phyloP scores from a whole-genome alignment of 495 filamentous ascomycete genomes.

The Podospora pseudocomata region DNA sequence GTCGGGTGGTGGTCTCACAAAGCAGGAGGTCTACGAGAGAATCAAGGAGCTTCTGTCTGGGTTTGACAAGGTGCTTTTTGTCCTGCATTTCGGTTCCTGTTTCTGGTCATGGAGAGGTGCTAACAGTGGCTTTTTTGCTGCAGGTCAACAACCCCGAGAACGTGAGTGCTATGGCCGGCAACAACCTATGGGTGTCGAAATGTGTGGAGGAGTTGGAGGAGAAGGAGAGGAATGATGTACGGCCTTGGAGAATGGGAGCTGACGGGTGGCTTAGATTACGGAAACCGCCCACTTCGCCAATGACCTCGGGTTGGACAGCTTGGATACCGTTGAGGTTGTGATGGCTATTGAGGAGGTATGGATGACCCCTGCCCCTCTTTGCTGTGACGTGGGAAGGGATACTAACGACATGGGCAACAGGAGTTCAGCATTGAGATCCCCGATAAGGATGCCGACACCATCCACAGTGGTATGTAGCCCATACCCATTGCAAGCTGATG shows the following conservation, averaged over 20 bases:
- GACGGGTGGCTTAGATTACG: constrained; percentile 61
- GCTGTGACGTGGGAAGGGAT: background rate
- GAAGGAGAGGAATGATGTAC: background rate
- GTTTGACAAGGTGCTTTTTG: constrained; percentile 86
- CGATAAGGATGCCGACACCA: constrained; percentile 95
- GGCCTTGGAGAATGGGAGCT: constrained; percentile 5
- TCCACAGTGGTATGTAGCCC: constrained; percentile 79
- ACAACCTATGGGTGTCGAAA: background rate
- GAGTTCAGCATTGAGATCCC: constrained; percentile 99
- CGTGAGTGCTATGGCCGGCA: constrained; percentile 49
- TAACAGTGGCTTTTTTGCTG: constrained; percentile 1
- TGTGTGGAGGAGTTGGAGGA: background rate
- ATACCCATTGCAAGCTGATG: background rate
- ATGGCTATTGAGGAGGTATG: constrained; percentile 99
- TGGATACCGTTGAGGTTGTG: constrained; percentile 98
- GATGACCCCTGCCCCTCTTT: background rate
- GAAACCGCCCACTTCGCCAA: constrained; percentile 84
- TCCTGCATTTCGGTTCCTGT: background rate
- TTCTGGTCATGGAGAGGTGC: background rate
- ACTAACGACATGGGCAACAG: constrained; percentile 44
- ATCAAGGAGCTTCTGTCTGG: constrained; percentile 88
- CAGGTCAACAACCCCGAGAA: constrained; percentile 73
- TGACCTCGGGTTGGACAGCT: constrained; percentile 91
- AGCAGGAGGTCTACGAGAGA: constrained; percentile 83
- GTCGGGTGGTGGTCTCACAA: constrained; percentile 67